Evolutionary conservation across 345 rosid genomes (phyloP).

Genomic region (Sonneratia alba): DNA sequence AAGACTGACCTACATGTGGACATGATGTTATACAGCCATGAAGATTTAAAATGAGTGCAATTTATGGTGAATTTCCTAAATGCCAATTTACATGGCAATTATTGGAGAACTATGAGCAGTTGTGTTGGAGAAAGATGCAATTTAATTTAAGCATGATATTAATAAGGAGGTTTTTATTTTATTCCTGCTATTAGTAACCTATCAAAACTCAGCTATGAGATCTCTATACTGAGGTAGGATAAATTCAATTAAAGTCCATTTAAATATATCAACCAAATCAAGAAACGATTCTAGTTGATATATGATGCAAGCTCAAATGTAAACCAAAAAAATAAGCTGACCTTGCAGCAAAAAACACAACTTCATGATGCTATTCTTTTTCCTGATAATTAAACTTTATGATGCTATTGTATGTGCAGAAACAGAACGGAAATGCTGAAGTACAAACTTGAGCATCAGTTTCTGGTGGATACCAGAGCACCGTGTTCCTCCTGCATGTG

Average conservation of each 20-base stretch:
- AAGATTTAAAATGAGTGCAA: background rate
- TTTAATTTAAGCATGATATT: background rate
- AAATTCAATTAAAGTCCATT: background rate
- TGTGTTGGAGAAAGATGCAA: background rate
- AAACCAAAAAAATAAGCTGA: background rate
- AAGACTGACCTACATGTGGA: conserved; percentile 30
- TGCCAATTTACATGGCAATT: background rate
- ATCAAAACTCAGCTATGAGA: background rate
- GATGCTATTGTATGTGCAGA: background rate
- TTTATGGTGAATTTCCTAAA: background rate
- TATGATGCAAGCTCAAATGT: background rate
- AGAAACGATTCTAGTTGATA: background rate
- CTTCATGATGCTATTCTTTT: background rate
- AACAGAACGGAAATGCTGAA: background rate
- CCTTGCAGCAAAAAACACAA: background rate
- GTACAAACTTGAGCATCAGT: conserved; percentile 15
- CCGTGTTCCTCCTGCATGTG: conserved; percentile 55
- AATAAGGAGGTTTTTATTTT: background rate
- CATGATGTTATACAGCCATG: too few relatives aligned
- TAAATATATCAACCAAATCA: background rate
- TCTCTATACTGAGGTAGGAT: background rate
- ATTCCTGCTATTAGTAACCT: background rate
- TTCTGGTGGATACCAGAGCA: conserved; percentile 38
- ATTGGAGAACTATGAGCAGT: background rate
- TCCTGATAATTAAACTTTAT: too few relatives aligned